Percentiles rank a stretch among this genome's conserved stretches.
phyloP scores from a whole-genome alignment of 352 stramenopile genomes.

The Hyphochytrium catenoides region DNA sequence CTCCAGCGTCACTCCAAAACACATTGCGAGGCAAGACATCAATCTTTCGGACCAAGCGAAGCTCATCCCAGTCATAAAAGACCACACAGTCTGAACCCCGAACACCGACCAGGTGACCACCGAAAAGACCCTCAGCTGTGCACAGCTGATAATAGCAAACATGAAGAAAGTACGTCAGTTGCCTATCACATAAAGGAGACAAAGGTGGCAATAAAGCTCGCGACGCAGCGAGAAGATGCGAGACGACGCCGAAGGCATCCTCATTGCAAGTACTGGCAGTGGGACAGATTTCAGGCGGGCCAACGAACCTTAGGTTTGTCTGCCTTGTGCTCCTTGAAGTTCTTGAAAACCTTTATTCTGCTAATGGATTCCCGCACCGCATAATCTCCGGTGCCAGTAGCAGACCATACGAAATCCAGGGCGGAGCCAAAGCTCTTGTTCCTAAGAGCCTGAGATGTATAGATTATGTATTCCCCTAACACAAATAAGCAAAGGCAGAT shows the following conservation, averaged over 20 bases:
- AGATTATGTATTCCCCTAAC: slow-evolving; percentile 99
- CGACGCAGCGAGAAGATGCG: no score
- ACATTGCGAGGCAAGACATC: slow-evolving; percentile 88
- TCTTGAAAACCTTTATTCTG: slow-evolving; percentile 92
- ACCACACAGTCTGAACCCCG: slow-evolving; percentile 85
- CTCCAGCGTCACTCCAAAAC: slow-evolving; percentile 90
- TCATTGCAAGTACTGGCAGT: no score
- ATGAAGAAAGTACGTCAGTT: no score
- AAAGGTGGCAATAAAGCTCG: no score
- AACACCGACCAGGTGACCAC: slow-evolving; percentile 79
- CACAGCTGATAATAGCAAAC: no score
- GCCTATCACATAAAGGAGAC: no score
- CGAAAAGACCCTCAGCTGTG: slow-evolving; percentile 85
- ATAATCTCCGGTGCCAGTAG: slow-evolving; percentile 90
- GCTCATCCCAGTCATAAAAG: slow-evolving; percentile 98
- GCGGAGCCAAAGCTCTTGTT: slow-evolving; percentile 91
- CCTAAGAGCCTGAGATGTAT: slow-evolving; percentile 83
- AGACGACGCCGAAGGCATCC: no score
- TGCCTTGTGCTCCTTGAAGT: slow-evolving; percentile 91
- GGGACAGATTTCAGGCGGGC: no score
- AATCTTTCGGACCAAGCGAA: slow-evolving; percentile 90
- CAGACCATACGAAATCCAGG: slow-evolving; percentile 95
- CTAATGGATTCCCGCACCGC: slow-evolving; percentile 89
- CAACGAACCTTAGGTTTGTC: slow-evolving; percentile 47
- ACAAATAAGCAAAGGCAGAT: no score